phyloP scores from a whole-genome alignment of 257 asterid species.

The Vinca minor region DNA sequence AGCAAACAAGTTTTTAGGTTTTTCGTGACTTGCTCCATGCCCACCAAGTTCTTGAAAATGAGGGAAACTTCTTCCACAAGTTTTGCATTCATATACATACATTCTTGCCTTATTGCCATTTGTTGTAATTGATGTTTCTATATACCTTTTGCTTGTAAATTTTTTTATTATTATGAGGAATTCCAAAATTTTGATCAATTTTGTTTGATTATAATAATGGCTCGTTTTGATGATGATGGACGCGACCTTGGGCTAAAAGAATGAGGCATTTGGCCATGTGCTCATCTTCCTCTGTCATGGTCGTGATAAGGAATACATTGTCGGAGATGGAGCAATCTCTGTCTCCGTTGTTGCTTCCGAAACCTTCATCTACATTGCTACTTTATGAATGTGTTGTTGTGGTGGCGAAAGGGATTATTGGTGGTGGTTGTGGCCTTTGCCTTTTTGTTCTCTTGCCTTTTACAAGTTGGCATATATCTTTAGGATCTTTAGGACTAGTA shows the following conservation, averaged over 20 bases:
- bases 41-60: conserved; percentile 96
- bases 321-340: conserved; percentile 15
- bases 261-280: conserved; percentile 80
- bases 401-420: conserved; percentile 28
- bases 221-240: too few species aligned
- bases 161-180: conserved; percentile 12
- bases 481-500: conserved; percentile 24
- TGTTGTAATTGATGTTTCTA: conserved; percentile 18
- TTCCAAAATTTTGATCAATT: conserved; percentile 4
- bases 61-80: conserved; percentile 55
- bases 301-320: background rate
- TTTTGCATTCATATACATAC: conserved; percentile 65
- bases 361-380: conserved; percentile 3
- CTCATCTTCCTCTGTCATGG: conserved; percentile 44
- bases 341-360: background rate
- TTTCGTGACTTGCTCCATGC: conserved; percentile 67
- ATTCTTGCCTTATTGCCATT: conserved; percentile 32
- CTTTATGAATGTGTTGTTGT: conserved; percentile 19
- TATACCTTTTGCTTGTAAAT: conserved; percentile 34
- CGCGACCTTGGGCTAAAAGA: conserved; percentile 68
- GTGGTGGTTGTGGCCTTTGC: conserved; percentile 30
- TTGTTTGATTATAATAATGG: conserved; percentile 1
- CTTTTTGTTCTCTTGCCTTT: conserved; percentile 38
- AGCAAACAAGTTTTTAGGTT: conserved; percentile 23
- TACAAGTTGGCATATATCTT: conserved; percentile 24